Conservation (phyloP, 371 early-diverging fungal genomes). For the Lichtheimia corymbifera region DNA sequence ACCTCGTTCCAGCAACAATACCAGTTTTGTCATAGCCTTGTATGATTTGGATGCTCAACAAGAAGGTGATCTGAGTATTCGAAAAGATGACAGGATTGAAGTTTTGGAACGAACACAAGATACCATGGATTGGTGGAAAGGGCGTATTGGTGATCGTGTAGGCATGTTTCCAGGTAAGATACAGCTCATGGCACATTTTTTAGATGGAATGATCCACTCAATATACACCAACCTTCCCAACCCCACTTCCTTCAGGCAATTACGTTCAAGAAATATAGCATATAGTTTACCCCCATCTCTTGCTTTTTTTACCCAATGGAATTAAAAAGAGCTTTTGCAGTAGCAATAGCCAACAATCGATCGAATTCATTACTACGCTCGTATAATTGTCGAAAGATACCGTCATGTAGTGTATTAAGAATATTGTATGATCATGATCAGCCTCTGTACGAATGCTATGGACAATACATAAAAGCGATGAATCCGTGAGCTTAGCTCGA, state of each 20-base stretch:
- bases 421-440: constrained; percentile 86
- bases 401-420: constrained; percentile 69
- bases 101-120: constrained; percentile 56
- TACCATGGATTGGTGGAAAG: constrained; percentile 78
- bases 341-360: too few species aligned
- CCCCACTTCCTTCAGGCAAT: too few species aligned
- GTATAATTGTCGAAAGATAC: constrained; percentile 36
- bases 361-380: too few species aligned
- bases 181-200: too few species aligned
- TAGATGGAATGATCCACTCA: too few species aligned
- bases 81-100: constrained; percentile 66
- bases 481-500: constrained; percentile 59
- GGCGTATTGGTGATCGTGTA: constrained; percentile 53
- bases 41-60: constrained; percentile 74
- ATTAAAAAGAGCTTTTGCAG: too few species aligned
- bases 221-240: too few species aligned
- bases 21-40: constrained; percentile 53
- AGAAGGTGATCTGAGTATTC: constrained; percentile 68
- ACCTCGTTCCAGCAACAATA: constrained; percentile 10
- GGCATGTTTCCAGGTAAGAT: constrained; percentile 73
- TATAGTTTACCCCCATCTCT: too few species aligned
- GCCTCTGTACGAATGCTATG: constrained; percentile 86
- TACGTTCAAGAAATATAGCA: too few species aligned
- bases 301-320: too few species aligned
- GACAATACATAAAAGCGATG: constrained; percentile 76